A percentile compares a stretch with the other conserved stretches of the same genome.
Evolutionary conservation across 768 basidiomycete genomes (phyloP).

Genomic region (Inosperma sp.): DNA sequence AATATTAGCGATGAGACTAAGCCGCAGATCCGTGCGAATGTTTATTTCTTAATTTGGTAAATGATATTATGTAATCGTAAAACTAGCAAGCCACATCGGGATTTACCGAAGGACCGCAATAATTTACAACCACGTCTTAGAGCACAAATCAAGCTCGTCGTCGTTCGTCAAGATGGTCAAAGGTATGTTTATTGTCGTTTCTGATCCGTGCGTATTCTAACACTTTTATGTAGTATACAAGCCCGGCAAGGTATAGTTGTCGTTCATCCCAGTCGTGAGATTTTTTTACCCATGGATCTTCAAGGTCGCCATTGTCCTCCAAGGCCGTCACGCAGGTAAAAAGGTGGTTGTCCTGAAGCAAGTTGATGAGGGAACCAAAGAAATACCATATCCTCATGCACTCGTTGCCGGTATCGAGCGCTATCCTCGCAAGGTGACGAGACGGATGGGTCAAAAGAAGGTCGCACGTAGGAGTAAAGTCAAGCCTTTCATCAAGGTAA

Average conservation of each 20-base stretch:
- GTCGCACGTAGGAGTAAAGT: slow-evolving; percentile 89
- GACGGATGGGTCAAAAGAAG: slow-evolving; percentile 96
- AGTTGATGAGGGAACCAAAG: slow-evolving; percentile 94
- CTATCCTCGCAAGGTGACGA: slow-evolving; percentile 96
- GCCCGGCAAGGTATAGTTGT: slow-evolving; percentile 72
- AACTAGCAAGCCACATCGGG: slow-evolving; percentile 45
- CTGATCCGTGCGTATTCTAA: slow-evolving; percentile 12
- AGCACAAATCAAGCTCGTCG: slow-evolving; percentile 43
- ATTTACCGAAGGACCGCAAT: slow-evolving; percentile 27
- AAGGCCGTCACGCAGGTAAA: slow-evolving; percentile 98
- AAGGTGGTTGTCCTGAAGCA: slow-evolving; percentile 99
- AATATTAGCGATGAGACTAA: too few relatives aligned
- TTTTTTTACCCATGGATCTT: slow-evolving; percentile 3
- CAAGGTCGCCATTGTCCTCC: slow-evolving; percentile 93
- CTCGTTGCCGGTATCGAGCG: slow-evolving; percentile 98
- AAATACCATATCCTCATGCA: slow-evolving; percentile 94
- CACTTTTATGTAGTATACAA: slow-evolving; percentile 67
- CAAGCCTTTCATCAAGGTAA: slow-evolving; percentile 99
- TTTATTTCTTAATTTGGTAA: not conserved
- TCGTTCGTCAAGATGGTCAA: slow-evolving; percentile 54
- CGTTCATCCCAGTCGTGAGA: not conserved
- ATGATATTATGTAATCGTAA: slow-evolving; percentile 19
- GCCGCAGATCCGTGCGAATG: not conserved
- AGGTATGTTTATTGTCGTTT: slow-evolving; percentile 36
- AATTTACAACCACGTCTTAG: slow-evolving; percentile 25